A percentile compares a stretch with the other conserved stretches of the same genome.
Evolutionary conservation across 768 basidiomycete genomes (phyloP).

Genomic region (Phylloporus arenicola): DNA sequence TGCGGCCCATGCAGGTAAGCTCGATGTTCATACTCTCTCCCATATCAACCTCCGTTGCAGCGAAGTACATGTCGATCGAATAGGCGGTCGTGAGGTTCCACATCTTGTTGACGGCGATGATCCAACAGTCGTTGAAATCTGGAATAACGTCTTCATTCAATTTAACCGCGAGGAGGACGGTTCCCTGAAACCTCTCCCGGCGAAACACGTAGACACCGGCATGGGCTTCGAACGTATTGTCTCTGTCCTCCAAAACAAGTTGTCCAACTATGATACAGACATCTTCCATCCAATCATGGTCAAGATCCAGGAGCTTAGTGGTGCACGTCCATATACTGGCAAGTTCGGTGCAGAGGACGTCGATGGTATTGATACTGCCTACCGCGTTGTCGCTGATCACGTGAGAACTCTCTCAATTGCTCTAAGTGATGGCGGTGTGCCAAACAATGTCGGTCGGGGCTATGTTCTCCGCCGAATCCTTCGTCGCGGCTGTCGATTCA

Average conservation of each 20-base stretch:
- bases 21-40: not conserved
- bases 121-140: constrained; percentile 94
- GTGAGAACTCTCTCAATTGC: constrained; percentile 94
- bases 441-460: constrained; percentile 93
- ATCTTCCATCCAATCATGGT: constrained; percentile 86
- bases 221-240: constrained; percentile 99
- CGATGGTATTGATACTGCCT: constrained; percentile 96
- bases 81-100: constrained; percentile 95
- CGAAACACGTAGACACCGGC: constrained; percentile 96
- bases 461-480: constrained; percentile 96
- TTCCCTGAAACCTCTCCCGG: constrained; percentile 72
- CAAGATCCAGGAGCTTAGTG: constrained; percentile 83
- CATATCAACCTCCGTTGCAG: constrained; percentile 34
- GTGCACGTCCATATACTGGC: constrained; percentile 81
- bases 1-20: constrained; percentile 90
- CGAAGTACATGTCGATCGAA: constrained; percentile 95
- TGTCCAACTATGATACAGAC: constrained; percentile 98
- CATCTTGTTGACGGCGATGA: constrained; percentile 94
- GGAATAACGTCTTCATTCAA: constrained; percentile 99
- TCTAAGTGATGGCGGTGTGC: constrained; percentile 92
- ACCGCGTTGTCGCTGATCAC: constrained; percentile 95
- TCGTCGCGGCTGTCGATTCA: constrained; percentile 90
- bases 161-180: constrained; percentile 94
- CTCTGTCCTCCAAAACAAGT: constrained; percentile 83
- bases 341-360: constrained; percentile 92